Evolutionary conservation across 2,329 filamentous ascomycete species (phyloP).

Genomic region (Penicillium capsulatum): DNA sequence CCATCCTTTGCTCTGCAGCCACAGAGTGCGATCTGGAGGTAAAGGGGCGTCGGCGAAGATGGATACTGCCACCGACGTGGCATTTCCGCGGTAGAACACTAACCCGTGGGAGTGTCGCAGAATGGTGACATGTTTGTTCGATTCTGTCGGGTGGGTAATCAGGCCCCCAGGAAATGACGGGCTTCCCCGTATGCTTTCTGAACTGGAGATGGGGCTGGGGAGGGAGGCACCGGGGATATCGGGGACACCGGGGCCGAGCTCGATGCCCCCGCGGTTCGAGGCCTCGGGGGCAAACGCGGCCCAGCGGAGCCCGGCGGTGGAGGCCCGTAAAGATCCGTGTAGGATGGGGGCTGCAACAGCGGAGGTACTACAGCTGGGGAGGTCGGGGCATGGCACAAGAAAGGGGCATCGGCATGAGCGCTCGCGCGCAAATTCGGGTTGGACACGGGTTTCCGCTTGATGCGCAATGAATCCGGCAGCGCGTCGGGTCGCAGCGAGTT

Average conservation of each 20-base stretch:
- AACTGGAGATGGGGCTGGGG: constrained; percentile 17
- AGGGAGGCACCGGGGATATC: constrained; percentile 3
- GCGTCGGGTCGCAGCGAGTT: constrained; percentile 9
- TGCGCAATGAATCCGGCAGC: constrained; percentile 13
- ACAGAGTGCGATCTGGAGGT: constrained; percentile 57
- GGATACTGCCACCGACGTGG: constrained; percentile 61
- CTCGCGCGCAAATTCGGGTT: constrained; percentile 22
- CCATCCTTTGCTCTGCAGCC: constrained; percentile 65
- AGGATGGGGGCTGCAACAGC: constrained; percentile 16
- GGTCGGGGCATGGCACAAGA: constrained; percentile 8
- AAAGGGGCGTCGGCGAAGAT: constrained; percentile 59
- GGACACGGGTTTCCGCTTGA: constrained; percentile 22
- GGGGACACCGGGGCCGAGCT: constrained; percentile 5
- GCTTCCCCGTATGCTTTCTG: constrained; percentile 50
- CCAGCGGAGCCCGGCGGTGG: constrained; percentile 1
- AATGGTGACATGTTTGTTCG: constrained; percentile 62
- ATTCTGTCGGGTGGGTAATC: constrained; percentile 59
- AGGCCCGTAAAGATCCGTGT: constrained; percentile 18
- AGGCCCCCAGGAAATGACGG: constrained; percentile 63
- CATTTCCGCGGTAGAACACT: constrained; percentile 62
- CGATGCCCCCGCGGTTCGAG: constrained; percentile 14
- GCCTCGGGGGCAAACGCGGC: constrained; percentile 7
- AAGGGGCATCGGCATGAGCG: constrained; percentile 11
- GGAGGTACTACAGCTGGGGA: constrained; percentile 10
- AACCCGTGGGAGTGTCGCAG: constrained; percentile 62